These are phyloP conservation scores for Arthrinium phaeospermum DNA, from an alignment of 2,329 filamentous ascomycete genomes.

Conservation along the genomic window DNA sequence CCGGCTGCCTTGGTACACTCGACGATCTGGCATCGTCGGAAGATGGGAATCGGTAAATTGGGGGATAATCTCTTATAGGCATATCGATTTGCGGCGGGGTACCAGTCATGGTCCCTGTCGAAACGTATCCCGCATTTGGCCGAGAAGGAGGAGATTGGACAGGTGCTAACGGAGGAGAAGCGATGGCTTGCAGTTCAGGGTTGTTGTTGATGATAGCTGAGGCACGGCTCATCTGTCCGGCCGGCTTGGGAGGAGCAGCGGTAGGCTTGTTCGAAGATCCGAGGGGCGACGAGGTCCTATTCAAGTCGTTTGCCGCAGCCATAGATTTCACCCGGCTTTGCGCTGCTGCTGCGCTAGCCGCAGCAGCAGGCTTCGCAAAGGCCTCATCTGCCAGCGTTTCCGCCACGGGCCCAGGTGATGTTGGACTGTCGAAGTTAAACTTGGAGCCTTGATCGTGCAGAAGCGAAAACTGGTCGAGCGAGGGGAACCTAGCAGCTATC, in stretches of 20 bases:
- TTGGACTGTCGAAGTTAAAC: constrained; percentile 78
- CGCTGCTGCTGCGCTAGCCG: constrained; percentile 14
- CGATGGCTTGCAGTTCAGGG: constrained; percentile 65
- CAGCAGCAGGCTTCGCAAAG: constrained; percentile 61
- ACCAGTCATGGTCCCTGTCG: constrained; percentile 80
- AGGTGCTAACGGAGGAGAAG: constrained; percentile 44
- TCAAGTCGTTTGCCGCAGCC: constrained; percentile 29
- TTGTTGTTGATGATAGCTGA: constrained; percentile 68
- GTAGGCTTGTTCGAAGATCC: constrained; percentile 40
- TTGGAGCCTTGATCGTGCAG: constrained; percentile 83
- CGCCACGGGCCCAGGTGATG: constrained; percentile 61
- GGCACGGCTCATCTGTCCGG: constrained; percentile 59
- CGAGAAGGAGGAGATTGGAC: constrained; percentile 38
- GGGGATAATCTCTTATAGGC: constrained; percentile 47
- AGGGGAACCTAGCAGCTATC: constrained; percentile 83
- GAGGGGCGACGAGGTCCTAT: constrained; percentile 40
- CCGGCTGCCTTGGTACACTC: constrained; percentile 45
- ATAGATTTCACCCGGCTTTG: constrained; percentile 38
- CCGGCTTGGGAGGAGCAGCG: constrained; percentile 48
- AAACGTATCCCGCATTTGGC: constrained; percentile 49
- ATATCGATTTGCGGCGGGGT: constrained; percentile 55
- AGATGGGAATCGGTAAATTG: constrained; percentile 49
- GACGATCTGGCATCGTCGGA: constrained; percentile 46
- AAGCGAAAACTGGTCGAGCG: constrained; percentile 89
- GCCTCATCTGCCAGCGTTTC: constrained; percentile 84